Percentiles rank a stretch among this genome's conserved stretches.
Conservation (phyloP, 805 yeast genomes). For the Yarrowia hollandica region DNA sequence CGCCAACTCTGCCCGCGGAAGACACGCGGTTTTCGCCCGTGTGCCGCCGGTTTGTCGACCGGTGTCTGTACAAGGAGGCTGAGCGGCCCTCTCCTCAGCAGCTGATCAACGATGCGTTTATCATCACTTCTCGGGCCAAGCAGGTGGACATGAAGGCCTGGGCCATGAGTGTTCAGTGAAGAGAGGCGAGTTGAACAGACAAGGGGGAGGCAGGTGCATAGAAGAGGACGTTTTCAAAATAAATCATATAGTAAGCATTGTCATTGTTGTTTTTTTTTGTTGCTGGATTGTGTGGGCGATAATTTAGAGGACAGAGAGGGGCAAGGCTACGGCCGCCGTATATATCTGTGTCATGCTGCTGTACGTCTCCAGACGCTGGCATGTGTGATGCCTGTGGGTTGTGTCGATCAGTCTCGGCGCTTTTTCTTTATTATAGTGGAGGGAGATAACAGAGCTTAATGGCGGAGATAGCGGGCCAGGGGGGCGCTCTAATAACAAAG, state of each 20-base stretch:
- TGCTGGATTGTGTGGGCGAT: not conserved
- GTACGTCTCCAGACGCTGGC: not conserved
- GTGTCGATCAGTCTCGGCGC: conserved; percentile 20
- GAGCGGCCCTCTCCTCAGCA: conserved; percentile 74
- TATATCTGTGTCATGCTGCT: too few relatives aligned
- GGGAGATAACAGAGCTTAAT: conserved; percentile 4
- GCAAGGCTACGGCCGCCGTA: too few relatives aligned
- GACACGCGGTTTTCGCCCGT: conserved; percentile 47
- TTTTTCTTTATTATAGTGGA: not conserved
- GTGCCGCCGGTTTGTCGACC: conserved; percentile 67
- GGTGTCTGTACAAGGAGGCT: conserved; percentile 73
- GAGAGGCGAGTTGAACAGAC: conserved; percentile 7
- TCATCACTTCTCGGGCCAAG: conserved; percentile 35
- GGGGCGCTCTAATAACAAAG: too few relatives aligned
- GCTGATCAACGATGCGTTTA: conserved; percentile 47
- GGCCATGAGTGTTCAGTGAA: conserved; percentile 32
- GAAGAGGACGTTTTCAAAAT: not conserved
- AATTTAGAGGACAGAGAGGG: too few relatives aligned
- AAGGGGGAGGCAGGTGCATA: too few relatives aligned
- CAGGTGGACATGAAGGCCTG: conserved; percentile 33
- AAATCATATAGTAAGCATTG: conserved; percentile 16
- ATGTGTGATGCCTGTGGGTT: not conserved
- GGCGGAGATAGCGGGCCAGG: not conserved
- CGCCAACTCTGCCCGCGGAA: conserved; percentile 63
- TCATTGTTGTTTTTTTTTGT: conserved; percentile 2